phyloP scores from a whole-genome alignment of 768 basidiomycete genomes.

The Phlebiopsis gigantea region DNA sequence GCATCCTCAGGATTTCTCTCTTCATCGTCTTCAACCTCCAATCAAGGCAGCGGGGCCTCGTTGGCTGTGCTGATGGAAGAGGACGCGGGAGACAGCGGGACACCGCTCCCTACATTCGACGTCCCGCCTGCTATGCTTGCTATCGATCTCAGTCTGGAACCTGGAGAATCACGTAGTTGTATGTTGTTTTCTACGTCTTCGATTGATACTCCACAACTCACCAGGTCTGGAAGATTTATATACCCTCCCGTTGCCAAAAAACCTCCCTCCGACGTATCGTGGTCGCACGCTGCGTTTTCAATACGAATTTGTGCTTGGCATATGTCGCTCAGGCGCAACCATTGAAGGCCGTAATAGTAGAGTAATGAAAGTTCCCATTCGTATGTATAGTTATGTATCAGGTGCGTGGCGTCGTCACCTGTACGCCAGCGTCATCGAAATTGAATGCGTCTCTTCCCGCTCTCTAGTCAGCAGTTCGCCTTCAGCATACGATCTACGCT shows the following conservation, averaged over 20 bases:
- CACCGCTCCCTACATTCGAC: slow-evolving; percentile 79
- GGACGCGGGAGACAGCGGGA: slow-evolving; percentile 45
- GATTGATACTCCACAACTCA: background rate
- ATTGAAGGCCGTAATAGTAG: slow-evolving; percentile 54
- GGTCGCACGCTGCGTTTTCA: slow-evolving; percentile 82
- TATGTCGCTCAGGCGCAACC: slow-evolving; percentile 46
- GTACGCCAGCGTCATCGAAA: no score
- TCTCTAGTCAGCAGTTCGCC: slow-evolving; percentile 43
- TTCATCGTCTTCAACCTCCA: background rate
- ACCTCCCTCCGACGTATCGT: slow-evolving; percentile 85
- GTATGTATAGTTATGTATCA: slow-evolving; percentile 83
- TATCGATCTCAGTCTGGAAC: slow-evolving; percentile 74
- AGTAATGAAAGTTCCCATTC: slow-evolving; percentile 87
- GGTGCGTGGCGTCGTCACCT: slow-evolving; percentile 40
- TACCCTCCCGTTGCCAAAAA: slow-evolving; percentile 64
- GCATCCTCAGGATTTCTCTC: slow-evolving; percentile 5
- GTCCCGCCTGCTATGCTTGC: slow-evolving; percentile 84
- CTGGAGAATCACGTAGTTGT: slow-evolving; percentile 88
- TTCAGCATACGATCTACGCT: slow-evolving; percentile 76
- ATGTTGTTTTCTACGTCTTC: slow-evolving; percentile 26
- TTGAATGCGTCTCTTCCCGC: no score
- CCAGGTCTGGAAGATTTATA: slow-evolving; percentile 68
- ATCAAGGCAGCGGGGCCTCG: slow-evolving; percentile 25
- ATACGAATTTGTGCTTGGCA: slow-evolving; percentile 87
- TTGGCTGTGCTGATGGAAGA: slow-evolving; percentile 25